Evolutionary conservation across 371 early-diverging fungal species (phyloP).

Genomic region (Rhizopus sp.): DNA sequence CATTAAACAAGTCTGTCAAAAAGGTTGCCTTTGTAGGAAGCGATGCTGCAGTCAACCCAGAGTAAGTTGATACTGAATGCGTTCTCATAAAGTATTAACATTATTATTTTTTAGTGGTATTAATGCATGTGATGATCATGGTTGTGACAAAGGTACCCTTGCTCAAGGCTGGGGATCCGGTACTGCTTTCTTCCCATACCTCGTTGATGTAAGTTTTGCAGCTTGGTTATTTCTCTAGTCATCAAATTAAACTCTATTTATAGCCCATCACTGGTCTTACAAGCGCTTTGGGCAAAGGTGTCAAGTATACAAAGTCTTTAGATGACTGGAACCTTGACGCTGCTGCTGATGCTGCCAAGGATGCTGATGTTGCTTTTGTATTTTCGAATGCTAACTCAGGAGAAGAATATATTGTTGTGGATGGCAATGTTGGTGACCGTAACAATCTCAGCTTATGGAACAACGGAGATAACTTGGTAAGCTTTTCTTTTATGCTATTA

Average conservation of each 20-base stretch:
- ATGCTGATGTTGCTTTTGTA: constrained; percentile 55
- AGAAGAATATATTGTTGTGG: constrained; percentile 46
- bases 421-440: constrained; percentile 53
- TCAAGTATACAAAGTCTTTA: constrained; percentile 30
- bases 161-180: constrained; percentile 68
- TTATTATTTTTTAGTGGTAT: constrained; percentile 11
- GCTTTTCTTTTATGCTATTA: not conserved
- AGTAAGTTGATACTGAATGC: constrained; percentile 14
- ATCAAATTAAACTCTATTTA: not conserved
- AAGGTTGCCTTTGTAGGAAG: constrained; percentile 49
- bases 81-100: not conserved
- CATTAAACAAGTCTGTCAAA: constrained; percentile 19
- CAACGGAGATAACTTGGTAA: constrained; percentile 55
- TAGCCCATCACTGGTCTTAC: constrained; percentile 39
- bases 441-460: constrained; percentile 55
- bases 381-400: constrained; percentile 58
- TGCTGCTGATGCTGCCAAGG: constrained; percentile 35
- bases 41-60: constrained; percentile 45
- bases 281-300: constrained; percentile 23
- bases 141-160: constrained; percentile 48
- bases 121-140: constrained; percentile 26
- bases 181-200: constrained; percentile 56
- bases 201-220: constrained; percentile 36
- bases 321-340: constrained; percentile 38
- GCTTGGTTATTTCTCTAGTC: not conserved